A percentile compares a stretch with the other conserved stretches of the same genome.
These are phyloP conservation scores for Paramecium primaurelia DNA, from an alignment of 73 alveolate genomes.

Conservation along the genomic window DNA sequence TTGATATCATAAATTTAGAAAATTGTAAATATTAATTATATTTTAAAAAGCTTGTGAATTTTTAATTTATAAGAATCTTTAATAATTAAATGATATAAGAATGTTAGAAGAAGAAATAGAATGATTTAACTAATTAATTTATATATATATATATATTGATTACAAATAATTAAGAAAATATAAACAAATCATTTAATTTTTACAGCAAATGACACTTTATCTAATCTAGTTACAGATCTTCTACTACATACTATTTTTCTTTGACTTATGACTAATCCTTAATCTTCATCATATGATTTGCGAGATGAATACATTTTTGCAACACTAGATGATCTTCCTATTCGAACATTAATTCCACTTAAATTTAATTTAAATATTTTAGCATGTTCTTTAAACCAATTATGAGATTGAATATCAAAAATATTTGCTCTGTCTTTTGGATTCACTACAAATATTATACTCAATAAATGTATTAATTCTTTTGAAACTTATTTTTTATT, in stretches of 20 bases:
- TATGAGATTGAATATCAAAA: not conserved
- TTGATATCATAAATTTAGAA: not conserved
- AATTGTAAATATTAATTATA: not conserved
- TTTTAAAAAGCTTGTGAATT: not conserved
- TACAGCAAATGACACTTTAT: not conserved
- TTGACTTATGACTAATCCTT: not conserved
- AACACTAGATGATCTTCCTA: not conserved
- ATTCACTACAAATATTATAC: not conserved
- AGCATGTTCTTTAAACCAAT: not conserved
- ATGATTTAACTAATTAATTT: constrained; percentile 9
- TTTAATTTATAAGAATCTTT: not conserved
- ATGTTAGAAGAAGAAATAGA: constrained; percentile 29
- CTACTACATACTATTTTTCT: not conserved
- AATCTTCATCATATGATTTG: not conserved
- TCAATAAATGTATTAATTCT: not conserved
- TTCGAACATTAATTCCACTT: not conserved
- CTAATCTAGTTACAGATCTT: not conserved
- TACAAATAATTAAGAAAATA: not conserved
- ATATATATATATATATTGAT: not conserved
- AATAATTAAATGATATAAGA: not conserved
- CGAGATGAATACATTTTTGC: not conserved
- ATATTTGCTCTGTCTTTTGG: constrained; percentile 2
- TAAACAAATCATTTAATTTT: constrained; percentile 8
- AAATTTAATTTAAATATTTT: not conserved
- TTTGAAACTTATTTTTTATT: not conserved